Base-by-base conservation (phyloP, 2,329 filamentous ascomycete species). In the Colletotrichum liriopes region DNA sequence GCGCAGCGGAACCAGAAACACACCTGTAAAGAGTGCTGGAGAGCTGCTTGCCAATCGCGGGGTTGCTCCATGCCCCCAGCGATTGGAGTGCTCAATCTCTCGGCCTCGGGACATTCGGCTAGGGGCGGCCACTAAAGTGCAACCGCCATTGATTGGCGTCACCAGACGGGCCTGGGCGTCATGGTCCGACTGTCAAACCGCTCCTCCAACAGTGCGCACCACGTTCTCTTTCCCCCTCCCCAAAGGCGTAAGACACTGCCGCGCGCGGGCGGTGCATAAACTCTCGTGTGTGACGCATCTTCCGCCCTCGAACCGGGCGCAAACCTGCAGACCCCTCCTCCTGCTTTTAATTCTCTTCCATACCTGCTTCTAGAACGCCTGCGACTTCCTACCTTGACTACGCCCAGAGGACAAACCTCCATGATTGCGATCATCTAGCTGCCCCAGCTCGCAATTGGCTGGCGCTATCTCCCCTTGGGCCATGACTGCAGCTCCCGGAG, bases 361-460 rank as follows among this genome's bases (percentile, higher is more conserved):
- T 63, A 63, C 35, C 37, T 63, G 47, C 14, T 63, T 52, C 47
- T 52, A 63, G 61, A 55, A 64, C 47, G 37, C 23, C 37, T 55
- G 61, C 51, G 26, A 23, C 39, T 41, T 51, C 23, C 37, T 37
- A 29, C 26, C 35, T 37, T 43, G 12, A 37, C 29, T 39, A 43
- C 47, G 35, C 26, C 20, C 41, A 65, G 54, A 51, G 51, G 29
- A 32, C 41, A 32, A 26, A 32, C 12, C 59, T 55, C 47, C 59
- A 75, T 75, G 74, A 66, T 54, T 60, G 73, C 67, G 37, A 55
- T 20, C 62, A 60, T 58, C 45, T 75, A 70, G 66, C 51, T 52
- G n/a, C 65, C 35, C 62, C 74, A 72, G 66, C 74, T 73, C 49
- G 60, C 61, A 69, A 66, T 73, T 58, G 61, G 72, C 74, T 62